Percentiles rank a stretch among this genome's conserved stretches.
phyloP scores from a whole-genome alignment of 352 stramenopile species.

The Globisporangium alternatum region DNA sequence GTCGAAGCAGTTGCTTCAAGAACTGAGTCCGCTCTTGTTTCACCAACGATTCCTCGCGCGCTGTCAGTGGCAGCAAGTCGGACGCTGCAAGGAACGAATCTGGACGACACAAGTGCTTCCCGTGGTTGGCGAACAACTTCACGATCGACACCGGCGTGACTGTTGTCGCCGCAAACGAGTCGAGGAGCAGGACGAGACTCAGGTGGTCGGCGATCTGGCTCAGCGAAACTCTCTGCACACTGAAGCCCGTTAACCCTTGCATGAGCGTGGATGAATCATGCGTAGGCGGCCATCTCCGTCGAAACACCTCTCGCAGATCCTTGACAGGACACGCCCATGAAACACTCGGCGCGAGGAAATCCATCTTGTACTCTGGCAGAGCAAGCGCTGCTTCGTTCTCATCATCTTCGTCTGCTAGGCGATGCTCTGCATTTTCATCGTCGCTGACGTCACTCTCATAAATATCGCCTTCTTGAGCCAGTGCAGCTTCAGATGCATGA shows the following conservation, averaged over 20 bases:
- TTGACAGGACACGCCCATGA: constrained; percentile 51
- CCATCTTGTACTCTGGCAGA: constrained; percentile 34
- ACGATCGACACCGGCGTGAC: constrained; percentile 70
- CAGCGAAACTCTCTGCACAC: constrained; percentile 34
- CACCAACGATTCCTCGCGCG: constrained; percentile 27
- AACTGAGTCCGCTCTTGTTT: constrained; percentile 59
- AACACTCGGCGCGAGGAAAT: constrained; percentile 36
- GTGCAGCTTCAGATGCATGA: not conserved
- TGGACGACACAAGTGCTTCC: constrained; percentile 47
- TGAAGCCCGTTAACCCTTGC: constrained; percentile 37
- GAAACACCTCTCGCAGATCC: constrained; percentile 45
- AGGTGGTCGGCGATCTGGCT: constrained; percentile 55
- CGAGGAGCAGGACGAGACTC: constrained; percentile 74
- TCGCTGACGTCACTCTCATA: constrained; percentile 16
- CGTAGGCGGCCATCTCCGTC: constrained; percentile 54
- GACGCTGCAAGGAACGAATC: constrained; percentile 46
- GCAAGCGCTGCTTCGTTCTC: constrained; percentile 16
- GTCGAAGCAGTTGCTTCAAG: constrained; percentile 63
- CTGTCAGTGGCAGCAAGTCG: not conserved
- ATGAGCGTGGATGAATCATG: constrained; percentile 48
- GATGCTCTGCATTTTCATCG: constrained; percentile 14
- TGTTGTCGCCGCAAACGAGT: constrained; percentile 72
- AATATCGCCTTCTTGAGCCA: not conserved
- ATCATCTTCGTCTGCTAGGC: constrained; percentile 17
- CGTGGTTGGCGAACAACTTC: constrained; percentile 55